Percentiles rank a stretch among this genome's conserved stretches.
phyloP scores from a whole-genome alignment of 495 filamentous ascomycete genomes.

The Podospora pseudoanserina region DNA sequence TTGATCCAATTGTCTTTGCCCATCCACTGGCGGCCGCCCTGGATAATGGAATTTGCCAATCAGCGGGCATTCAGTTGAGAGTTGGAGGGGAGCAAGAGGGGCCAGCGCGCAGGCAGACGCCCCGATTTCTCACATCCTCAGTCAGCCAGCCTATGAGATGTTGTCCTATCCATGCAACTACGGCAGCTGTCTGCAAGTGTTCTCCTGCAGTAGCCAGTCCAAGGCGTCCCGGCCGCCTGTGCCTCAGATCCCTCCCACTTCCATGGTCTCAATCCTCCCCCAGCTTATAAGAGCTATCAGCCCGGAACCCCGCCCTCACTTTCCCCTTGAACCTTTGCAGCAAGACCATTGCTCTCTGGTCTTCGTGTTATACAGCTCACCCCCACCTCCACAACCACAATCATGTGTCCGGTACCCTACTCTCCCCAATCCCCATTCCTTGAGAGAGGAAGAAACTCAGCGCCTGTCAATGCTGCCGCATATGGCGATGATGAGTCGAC shows the following conservation, averaged over 20 bases:
- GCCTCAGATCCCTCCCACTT: constrained; percentile 7
- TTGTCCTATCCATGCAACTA: not conserved
- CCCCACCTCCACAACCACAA: not conserved
- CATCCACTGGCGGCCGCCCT: constrained; percentile 10
- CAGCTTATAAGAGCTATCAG: constrained; percentile 14
- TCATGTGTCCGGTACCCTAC: not conserved
- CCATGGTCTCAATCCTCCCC: not conserved
- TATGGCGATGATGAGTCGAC: constrained; percentile 17
- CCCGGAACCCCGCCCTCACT: not conserved
- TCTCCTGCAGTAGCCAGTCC: not conserved
- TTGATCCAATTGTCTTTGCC: not conserved
- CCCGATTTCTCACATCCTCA: not conserved
- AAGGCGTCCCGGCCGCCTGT: not conserved
- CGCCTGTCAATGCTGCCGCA: not conserved
- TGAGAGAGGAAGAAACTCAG: not conserved
- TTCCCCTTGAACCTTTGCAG: not conserved
- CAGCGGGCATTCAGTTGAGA: constrained; percentile 2
- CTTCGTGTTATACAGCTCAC: not conserved
- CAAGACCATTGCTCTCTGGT: not conserved
- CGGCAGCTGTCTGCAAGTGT: not conserved
- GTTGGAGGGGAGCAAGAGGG: not conserved
- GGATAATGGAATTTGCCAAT: constrained; percentile 9
- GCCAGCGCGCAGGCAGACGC: not conserved
- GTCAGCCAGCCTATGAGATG: constrained; percentile 8
- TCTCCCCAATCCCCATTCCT: not conserved